Evolutionary conservation across 2,329 filamentous ascomycete genomes (phyloP).

Genomic region (Fusarium sambucinum): DNA sequence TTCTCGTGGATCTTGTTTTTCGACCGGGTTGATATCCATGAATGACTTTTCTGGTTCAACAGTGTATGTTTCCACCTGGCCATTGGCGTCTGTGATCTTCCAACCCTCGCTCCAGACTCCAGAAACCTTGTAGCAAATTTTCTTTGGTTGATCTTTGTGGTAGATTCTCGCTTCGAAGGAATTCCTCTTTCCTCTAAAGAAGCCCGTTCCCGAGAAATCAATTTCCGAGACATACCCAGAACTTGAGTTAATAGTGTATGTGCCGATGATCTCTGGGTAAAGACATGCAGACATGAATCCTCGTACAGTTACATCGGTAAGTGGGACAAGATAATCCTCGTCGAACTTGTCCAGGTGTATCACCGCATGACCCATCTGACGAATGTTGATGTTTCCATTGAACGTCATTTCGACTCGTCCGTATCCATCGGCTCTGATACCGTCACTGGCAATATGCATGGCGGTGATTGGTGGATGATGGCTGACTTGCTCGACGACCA

Average conservation of each 20-base stretch:
- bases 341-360: constrained; percentile 62
- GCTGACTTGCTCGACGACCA: constrained; percentile 62
- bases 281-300: constrained; percentile 61
- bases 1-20: constrained; percentile 83
- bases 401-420: constrained; percentile 66
- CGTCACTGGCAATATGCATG: constrained; percentile 61
- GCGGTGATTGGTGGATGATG: constrained; percentile 67
- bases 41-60: constrained; percentile 51
- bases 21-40: constrained; percentile 54
- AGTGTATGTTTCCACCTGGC: constrained; percentile 53
- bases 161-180: constrained; percentile 60
- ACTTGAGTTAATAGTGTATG: constrained; percentile 60
- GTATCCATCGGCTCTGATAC: constrained; percentile 63
- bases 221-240: constrained; percentile 61
- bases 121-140: constrained; percentile 19
- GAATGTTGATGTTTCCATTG: constrained; percentile 61
- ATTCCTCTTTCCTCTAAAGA: constrained; percentile 55
- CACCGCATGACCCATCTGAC: constrained; percentile 63
- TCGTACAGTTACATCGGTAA: constrained; percentile 62
- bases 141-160: constrained; percentile 51
- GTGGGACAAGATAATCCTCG: constrained; percentile 63
- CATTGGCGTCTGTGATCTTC: constrained; percentile 48
- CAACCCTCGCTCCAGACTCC: constrained; percentile 43
- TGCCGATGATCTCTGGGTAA: constrained; percentile 62
- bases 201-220: constrained; percentile 60